Evolutionary conservation across 176 grass and related monocot species (phyloP), one percentile per base, ranked within the genome.

Genomic region (Aegilops longissima): DNA sequence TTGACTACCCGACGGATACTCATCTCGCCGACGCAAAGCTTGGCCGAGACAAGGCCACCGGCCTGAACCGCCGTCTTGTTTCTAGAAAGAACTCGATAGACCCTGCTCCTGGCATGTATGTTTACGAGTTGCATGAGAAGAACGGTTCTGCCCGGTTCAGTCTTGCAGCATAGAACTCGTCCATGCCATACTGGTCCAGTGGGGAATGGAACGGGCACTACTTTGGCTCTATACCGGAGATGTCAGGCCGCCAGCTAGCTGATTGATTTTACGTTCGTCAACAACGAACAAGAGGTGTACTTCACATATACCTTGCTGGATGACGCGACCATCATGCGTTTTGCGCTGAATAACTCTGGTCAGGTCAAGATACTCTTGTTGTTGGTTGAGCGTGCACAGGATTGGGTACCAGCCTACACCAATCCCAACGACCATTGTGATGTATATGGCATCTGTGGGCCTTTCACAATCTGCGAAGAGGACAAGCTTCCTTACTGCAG

Each of bases 121-220:
- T 78, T 20, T 40, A 72, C 4, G 78, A 61, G 59, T 20, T 93
- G 14, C 40, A 49, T 0, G 42, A 75, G 40, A 75, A 73, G 70
- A 73, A 73, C 5, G 84, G 89, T n/a, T 77, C 39, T 29, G 21
- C 75, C 20, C 45, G 65, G 17, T 44, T 34, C 5, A 65, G 77
- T 14, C 84, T 47, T 76, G n/a, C 56, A 44, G 38, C 49, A 16
- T 75, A 35, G 38, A 84, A 84, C 65, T 79, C 78, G 7, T 84
- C 91, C 8, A 13, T 12, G 3, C 23, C n/a, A 38, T 81, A 83
- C 23, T 89, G 73, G 78, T 70, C 34, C 12, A 86, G 47, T 2
- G 92, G 92, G 24, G 63, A 84, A 71, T 94, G 92, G 92, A 91
- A 89, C 23, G 92, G 86, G 11, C 47, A 61, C 11, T 62, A 70